phyloP scores from a whole-genome alignment of 768 basidiomycete species.

The Butyriboletus loyo region DNA sequence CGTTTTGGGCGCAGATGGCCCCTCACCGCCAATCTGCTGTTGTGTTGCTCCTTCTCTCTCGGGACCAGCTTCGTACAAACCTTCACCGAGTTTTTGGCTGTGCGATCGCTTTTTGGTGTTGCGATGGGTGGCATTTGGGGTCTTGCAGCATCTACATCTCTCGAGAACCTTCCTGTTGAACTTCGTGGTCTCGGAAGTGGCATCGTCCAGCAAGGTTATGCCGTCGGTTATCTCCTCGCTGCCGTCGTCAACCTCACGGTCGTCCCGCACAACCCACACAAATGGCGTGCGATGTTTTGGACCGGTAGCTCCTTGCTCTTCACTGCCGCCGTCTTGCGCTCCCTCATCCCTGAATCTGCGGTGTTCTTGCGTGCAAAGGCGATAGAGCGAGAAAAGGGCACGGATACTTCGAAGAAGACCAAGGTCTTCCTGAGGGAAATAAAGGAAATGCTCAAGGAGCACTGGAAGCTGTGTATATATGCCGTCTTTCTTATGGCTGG shows the following conservation, averaged over 20 bases:
- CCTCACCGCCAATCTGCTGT: conserved; percentile 67
- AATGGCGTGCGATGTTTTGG: conserved; percentile 86
- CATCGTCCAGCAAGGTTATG: conserved; percentile 90
- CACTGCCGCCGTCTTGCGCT: conserved; percentile 65
- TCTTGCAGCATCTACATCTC: conserved; percentile 73
- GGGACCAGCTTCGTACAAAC: conserved; percentile 79
- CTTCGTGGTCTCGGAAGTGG: conserved; percentile 85
- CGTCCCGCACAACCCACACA: conserved; percentile 33
- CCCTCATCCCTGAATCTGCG: conserved; percentile 73
- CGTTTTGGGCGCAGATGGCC: conserved; percentile 95
- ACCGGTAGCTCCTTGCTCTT: conserved; percentile 66
- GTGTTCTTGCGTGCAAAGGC: conserved; percentile 67
- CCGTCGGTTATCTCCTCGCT: conserved; percentile 80
- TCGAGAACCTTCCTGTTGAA: conserved; percentile 90
- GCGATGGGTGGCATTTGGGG: conserved; percentile 94
- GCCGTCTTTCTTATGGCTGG: conserved; percentile 78
- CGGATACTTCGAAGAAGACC: conserved; percentile 49
- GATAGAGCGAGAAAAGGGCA: conserved; percentile 41
- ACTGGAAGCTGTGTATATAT: conserved; percentile 84
- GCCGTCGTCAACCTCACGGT: conserved; percentile 78
- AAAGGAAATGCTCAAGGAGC: conserved; percentile 70
- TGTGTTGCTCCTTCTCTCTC: conserved; percentile 72
- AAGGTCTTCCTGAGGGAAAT: conserved; percentile 70
- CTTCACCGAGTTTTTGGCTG: conserved; percentile 72
- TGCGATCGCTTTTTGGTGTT: conserved; percentile 81